Conservation (phyloP, 148 eudicot genomes). For the Rheum nobile region DNA sequence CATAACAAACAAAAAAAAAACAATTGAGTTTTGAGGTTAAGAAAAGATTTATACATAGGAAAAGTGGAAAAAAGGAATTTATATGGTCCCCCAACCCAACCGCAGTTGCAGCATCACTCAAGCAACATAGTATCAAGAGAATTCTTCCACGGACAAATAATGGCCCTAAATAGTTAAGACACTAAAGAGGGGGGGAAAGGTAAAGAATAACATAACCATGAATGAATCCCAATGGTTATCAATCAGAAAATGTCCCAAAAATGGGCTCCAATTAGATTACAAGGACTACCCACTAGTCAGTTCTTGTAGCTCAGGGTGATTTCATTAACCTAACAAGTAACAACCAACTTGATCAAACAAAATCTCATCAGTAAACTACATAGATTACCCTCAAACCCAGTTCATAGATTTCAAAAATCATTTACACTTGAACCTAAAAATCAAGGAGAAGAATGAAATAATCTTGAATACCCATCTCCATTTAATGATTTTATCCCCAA, state of each 20-base stretch:
- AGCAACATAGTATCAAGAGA: constrained; percentile 1
- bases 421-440: background rate
- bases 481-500: background rate
- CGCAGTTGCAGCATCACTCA: background rate
- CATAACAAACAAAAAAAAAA: constrained; percentile 12
- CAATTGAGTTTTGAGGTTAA: background rate
- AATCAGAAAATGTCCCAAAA: background rate
- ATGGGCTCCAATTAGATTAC: background rate
- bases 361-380: background rate
- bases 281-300: background rate
- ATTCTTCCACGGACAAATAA: constrained; percentile 9
- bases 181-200: background rate
- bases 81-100: background rate
- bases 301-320: background rate
- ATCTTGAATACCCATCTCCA: background rate
- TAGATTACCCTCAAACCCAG: background rate
- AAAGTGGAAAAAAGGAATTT: background rate
- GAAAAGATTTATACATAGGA: background rate
- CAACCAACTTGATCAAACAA: background rate
- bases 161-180: constrained; percentile 1
- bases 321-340: background rate
- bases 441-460: background rate
- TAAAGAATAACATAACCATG: background rate
- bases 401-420: background rate
- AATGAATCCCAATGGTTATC: background rate